Base-by-base conservation (phyloP, 441 rosid species). In the Bocquillonia castaneifolia region DNA sequence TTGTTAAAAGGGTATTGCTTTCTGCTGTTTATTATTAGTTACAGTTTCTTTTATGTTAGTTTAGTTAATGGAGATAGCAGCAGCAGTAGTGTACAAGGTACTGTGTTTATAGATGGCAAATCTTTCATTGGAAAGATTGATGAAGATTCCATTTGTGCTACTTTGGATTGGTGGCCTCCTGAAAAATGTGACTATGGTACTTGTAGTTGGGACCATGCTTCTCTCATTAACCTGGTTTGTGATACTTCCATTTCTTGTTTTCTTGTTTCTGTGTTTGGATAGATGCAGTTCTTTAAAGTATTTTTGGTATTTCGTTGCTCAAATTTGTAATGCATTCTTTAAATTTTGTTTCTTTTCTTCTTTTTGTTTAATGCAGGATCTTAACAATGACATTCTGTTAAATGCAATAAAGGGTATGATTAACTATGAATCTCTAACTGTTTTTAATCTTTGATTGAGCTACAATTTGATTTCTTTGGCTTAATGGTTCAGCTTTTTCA, bases 91-190 rank as follows among this genome's bases (percentile, higher is more conserved):
- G 80, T 44, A 54, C 76, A 63, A 79, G 94, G 85, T 31, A 83
- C 77, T 42, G 87, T 87, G 62, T 80, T 52, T 14, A 71, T 88
- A 29, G 83, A 86, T 70, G 90, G 91, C 61, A 78, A 70, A 68
- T 47, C 72, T 66, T 78, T 84, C 83, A 88, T 88, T 75, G 98
- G 87, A 61, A 76, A 52, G 77, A 82, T 78, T 53, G 99, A 92
- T 57, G 91, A 92, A 51, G 93, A 94, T 82, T 94, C 84, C 74
- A 77, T 94, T 58, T 92, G 98, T 69, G 98, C 97, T 40, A 94
- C 98, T 60, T 71, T 92, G 74, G 99, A 94, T 67, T 94, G 99
- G 99, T 94, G 98, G 99, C 94, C 99, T 59, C 97, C 98, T 61
- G 88, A 92, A 85, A 94, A 94, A 86, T 94, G 99, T 76, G 98